These are phyloP conservation scores for Acanthamoeba royreba DNA, from an alignment of 208 protist genomes.

Conservation along the genomic window DNA sequence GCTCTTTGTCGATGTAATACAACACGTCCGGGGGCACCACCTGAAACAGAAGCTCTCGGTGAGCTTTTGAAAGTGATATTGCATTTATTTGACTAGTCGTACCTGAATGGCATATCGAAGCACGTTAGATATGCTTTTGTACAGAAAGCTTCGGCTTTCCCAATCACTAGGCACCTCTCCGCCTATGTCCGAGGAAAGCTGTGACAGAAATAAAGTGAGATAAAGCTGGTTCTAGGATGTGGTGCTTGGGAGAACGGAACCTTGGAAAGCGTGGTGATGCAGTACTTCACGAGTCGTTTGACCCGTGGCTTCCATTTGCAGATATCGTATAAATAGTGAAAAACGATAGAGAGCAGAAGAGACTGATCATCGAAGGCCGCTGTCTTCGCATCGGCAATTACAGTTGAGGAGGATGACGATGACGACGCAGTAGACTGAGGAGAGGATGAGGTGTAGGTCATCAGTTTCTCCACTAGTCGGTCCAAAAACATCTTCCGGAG, in stretches of 20 bases:
- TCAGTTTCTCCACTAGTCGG: neutral
- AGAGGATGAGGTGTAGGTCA: neutral
- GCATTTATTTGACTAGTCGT: no score
- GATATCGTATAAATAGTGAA: neutral
- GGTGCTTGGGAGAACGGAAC: neutral
- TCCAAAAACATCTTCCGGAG: neutral
- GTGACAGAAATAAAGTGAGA: neutral
- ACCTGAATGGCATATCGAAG: constrained; percentile 18
- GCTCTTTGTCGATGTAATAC: neutral
- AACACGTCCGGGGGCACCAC: neutral
- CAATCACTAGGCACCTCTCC: neutral
- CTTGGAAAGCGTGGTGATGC: neutral
- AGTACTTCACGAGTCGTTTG: neutral
- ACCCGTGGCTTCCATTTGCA: neutral
- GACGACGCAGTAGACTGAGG: neutral
- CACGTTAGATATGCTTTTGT: neutral
- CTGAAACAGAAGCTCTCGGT: neutral
- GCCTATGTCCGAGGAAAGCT: neutral
- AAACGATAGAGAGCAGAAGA: neutral
- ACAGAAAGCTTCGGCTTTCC: constrained; percentile 5
- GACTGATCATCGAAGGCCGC: neutral
- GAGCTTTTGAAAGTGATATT: no score
- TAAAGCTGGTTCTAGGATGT: neutral
- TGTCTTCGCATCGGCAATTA: no score
- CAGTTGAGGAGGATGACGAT: neutral